A percentile compares a stretch with the other conserved stretches of the same genome.
Conservation (phyloP, 2,329 filamentous ascomycete species). For the Talaromyces sp. region DNA sequence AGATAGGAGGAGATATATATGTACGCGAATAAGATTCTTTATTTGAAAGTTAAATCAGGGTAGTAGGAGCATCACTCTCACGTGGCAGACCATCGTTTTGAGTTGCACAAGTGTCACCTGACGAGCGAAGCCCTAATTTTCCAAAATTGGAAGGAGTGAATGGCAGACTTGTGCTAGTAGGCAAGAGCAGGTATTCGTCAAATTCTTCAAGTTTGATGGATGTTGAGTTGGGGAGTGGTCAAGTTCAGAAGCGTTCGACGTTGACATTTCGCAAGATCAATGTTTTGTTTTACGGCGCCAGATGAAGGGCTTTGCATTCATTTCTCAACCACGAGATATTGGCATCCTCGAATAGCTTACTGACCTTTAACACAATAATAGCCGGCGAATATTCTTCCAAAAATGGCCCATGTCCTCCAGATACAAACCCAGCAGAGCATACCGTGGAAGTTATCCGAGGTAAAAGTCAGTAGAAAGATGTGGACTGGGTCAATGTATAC, state of each 20-base stretch:
- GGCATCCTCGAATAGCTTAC: no score
- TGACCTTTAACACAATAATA: no score
- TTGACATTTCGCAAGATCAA: constrained; percentile 38
- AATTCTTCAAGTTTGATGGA: not conserved
- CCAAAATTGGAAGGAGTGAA: not conserved
- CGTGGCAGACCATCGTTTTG: not conserved
- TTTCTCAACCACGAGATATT: no score
- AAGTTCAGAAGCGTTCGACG: constrained; percentile 34
- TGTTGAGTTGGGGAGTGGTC: not conserved
- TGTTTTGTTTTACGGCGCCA: constrained; percentile 37
- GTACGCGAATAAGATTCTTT: not conserved
- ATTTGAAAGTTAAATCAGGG: not conserved
- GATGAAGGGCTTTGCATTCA: no score
- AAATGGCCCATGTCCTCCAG: no score
- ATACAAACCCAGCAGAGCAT: no score
- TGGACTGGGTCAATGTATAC: no score
- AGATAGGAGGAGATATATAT: not conserved
- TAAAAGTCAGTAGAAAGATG: no score
- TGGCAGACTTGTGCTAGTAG: not conserved
- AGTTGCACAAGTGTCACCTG: not conserved
- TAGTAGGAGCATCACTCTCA: not conserved
- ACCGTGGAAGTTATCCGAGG: no score
- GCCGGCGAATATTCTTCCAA: no score
- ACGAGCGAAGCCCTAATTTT: not conserved
- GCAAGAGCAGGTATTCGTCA: not conserved